Base-by-base conservation (phyloP, 768 basidiomycete genomes). In the Lentinula sp. region DNA sequence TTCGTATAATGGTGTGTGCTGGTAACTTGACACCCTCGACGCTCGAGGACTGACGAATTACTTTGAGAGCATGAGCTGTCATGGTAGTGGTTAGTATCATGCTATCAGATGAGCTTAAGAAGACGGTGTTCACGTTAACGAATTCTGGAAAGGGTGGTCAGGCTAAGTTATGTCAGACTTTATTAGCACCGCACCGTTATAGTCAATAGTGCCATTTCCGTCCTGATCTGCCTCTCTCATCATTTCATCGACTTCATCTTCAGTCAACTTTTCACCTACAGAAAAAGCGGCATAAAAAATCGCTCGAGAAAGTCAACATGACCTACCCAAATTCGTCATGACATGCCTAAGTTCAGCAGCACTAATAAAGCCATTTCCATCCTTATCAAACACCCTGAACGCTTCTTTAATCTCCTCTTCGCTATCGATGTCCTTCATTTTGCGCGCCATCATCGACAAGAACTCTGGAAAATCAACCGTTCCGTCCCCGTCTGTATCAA, bases 391-490 rank as follows among this genome's bases (percentile, higher is more conserved):
- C 59, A 94, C 93, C 75, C 90, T 91, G 85, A 98, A 98, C 28
- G 96, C 96, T 79, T 95, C 92, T 72, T 85, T 87, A 74, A 98
- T 91, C 77, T 97, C 95, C 73, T 95, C 94, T 75, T 97, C 93
- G 66, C 84, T 84, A 71, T 95, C 94, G 23, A 90, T 91, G 71
- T 95, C 91, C 70, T 87, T 86, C 90, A 93, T 93, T 78, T 91
- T 91, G 67, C 89, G 80, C 62, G 87, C 84, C 85, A 86, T 86
- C 85, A 89, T 87, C 49, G 86, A 87, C 64, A 90, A 78, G 76
- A 93, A 93, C 74, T 92, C 91, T 46, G 84, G 86, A 72, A 78
- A 87, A 76, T 95, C 93, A 74, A 94, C 93, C 62, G 87, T 89
- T 63, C 89, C 90, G 73, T 93, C 93, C 56, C 89, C 88, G 70